These are phyloP conservation scores for Paxillus ammoniavirescens DNA, from an alignment of 768 basidiomycete species.

Conservation along the genomic window DNA sequence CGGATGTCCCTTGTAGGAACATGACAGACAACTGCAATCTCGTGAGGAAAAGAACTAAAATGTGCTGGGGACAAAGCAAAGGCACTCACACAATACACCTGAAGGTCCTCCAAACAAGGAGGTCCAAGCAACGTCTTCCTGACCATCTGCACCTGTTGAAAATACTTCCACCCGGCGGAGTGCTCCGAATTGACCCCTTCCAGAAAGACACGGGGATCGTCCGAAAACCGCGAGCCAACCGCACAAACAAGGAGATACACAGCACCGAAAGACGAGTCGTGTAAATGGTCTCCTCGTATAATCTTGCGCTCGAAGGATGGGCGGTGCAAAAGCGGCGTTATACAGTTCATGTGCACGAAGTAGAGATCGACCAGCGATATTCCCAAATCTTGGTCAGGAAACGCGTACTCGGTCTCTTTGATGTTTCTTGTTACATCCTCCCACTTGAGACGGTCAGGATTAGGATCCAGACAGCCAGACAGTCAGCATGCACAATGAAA, in stretches of 20 bases:
- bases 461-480: too few relatives aligned
- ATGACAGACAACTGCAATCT: constrained; percentile 46
- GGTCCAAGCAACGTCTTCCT: constrained; percentile 55
- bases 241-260: constrained; percentile 73
- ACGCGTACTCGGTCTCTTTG: constrained; percentile 34
- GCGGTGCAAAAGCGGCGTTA: constrained; percentile 69
- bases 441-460: constrained; percentile 18
- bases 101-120: constrained; percentile 67
- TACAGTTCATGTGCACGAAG: constrained; percentile 57
- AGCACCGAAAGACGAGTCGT: constrained; percentile 51
- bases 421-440: constrained; percentile 21
- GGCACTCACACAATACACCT: constrained; percentile 55
- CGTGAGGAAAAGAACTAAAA: background rate
- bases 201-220: constrained; percentile 54
- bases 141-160: constrained; percentile 54
- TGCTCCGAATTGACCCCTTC: constrained; percentile 39
- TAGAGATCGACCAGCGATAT: constrained; percentile 56
- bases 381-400: constrained; percentile 53
- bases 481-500: background rate
- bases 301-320: constrained; percentile 60
- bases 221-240: constrained; percentile 51
- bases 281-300: constrained; percentile 46
- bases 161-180: constrained; percentile 52
- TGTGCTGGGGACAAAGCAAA: constrained; percentile 7
- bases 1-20: constrained; percentile 56